phyloP scores from a whole-genome alignment of 208 protist species.

The Strigomonas culicis region DNA sequence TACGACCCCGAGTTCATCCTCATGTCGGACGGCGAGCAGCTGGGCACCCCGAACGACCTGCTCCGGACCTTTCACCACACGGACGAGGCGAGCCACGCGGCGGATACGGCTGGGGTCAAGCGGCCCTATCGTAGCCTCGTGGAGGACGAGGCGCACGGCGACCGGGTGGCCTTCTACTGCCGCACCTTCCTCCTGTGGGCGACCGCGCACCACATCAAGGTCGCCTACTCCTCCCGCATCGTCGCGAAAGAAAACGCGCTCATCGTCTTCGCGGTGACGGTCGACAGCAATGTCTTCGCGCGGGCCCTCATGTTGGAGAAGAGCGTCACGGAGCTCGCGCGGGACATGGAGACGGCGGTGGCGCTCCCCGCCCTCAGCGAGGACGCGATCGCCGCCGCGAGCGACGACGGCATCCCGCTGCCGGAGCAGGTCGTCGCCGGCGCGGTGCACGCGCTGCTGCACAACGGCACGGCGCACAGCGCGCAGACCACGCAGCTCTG shows the following conservation, averaged over 20 bases:
- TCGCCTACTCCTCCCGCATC: constrained; percentile 83
- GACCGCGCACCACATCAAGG: constrained; percentile 57
- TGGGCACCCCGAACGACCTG: constrained; percentile 44
- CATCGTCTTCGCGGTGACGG: constrained; percentile 74
- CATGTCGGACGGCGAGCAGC: constrained; percentile 87
- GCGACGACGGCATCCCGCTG: constrained; percentile 42
- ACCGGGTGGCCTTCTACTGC: constrained; percentile 59
- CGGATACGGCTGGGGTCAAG: constrained; percentile 19
- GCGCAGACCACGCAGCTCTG: constrained; percentile 48
- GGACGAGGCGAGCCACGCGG: constrained; percentile 14
- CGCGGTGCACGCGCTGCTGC: constrained; percentile 55
- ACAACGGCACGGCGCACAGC: constrained; percentile 16
- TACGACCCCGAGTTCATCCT: constrained; percentile 87
- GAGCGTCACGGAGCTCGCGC: constrained; percentile 35
- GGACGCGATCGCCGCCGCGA: constrained; percentile 30
- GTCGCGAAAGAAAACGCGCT: constrained; percentile 80
- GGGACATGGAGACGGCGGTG: constrained; percentile 18
- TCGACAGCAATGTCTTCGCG: constrained; percentile 55
- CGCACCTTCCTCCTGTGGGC: constrained; percentile 81
- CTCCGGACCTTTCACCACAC: constrained; percentile 56
- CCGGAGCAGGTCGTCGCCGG: constrained; percentile 60
- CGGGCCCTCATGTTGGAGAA: constrained; percentile 50
- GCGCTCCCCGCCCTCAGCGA: constrained; percentile 28
- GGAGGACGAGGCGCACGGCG: constrained; percentile 57
- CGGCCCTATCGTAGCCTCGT: constrained; percentile 68